Evolutionary conservation across 139 green algal genomes (phyloP).

Genomic region (Chlorella sp.): DNA sequence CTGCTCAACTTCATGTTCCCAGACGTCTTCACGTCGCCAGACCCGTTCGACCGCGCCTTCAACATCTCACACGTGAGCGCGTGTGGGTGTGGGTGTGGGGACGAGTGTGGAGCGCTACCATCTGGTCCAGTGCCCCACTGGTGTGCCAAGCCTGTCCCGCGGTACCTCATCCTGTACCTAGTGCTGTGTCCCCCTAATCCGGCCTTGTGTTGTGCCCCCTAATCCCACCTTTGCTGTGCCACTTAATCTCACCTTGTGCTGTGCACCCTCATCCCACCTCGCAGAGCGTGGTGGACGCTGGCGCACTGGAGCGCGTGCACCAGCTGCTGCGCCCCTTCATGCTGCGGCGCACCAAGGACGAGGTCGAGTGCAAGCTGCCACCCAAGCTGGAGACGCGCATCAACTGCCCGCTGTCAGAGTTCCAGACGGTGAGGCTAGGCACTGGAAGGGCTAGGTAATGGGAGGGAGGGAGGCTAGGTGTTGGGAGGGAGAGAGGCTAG

Average conservation of each 20-base stretch:
- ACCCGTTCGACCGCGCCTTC: constrained; percentile 79
- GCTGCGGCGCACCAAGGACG: constrained; percentile 71
- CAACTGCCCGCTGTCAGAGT: constrained; percentile 43
- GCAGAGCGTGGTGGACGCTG: constrained; percentile 37
- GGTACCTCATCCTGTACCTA: too few relatives aligned
- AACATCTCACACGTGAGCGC: constrained; percentile 27
- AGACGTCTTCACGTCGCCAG: constrained; percentile 59
- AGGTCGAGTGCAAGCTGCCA: constrained; percentile 46
- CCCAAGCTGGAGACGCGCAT: constrained; percentile 64
- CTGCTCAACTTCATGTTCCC: constrained; percentile 71
- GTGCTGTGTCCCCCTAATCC: too few relatives aligned
- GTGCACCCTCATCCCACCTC: neutral
- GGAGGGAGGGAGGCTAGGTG: too few relatives aligned
- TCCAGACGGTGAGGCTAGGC: constrained; percentile 42
- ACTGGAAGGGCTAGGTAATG: too few relatives aligned
- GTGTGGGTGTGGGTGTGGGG: too few relatives aligned
- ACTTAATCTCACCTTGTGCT: too few relatives aligned
- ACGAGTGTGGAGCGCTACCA: too few relatives aligned
- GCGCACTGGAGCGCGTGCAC: constrained; percentile 46
- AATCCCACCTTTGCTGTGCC: too few relatives aligned
- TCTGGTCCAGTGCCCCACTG: too few relatives aligned
- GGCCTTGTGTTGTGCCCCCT: too few relatives aligned
- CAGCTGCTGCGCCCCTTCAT: constrained; percentile 70
- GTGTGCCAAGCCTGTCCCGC: too few relatives aligned
- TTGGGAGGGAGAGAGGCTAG: too few relatives aligned